phyloP scores from a whole-genome alignment of 2,329 filamentous ascomycete genomes.

The Cercospora zeina region DNA sequence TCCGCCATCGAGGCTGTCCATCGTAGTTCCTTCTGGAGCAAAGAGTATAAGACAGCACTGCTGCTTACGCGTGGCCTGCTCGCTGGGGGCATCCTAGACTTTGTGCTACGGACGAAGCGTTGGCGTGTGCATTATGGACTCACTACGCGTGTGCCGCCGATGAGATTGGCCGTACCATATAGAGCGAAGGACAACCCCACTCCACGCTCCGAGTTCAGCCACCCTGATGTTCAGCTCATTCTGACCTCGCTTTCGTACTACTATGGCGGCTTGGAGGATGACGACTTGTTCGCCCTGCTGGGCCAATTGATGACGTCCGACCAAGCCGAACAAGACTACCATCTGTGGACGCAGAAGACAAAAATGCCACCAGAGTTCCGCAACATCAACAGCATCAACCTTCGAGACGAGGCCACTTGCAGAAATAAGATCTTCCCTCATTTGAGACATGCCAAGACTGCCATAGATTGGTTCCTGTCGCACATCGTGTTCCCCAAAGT shows the following conservation, averaged over 20 bases:
- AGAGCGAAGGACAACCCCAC: constrained; percentile 65
- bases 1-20: neutral
- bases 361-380: constrained; percentile 24
- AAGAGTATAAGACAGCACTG: constrained; percentile 33
- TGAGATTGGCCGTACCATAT: constrained; percentile 64
- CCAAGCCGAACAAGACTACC: constrained; percentile 36
- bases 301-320: constrained; percentile 31
- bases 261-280: constrained; percentile 56
- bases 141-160: constrained; percentile 50
- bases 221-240: constrained; percentile 66
- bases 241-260: constrained; percentile 70
- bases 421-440: constrained; percentile 40
- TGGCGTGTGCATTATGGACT: constrained; percentile 65
- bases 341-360: constrained; percentile 28
- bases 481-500: constrained; percentile 65
- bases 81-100: constrained; percentile 59
- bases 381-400: constrained; percentile 33
- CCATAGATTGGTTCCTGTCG: constrained; percentile 67
- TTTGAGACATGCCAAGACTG: constrained; percentile 54
- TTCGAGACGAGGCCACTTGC: constrained; percentile 34
- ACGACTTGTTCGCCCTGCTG: constrained; percentile 46
- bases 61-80: constrained; percentile 62
- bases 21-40: neutral
- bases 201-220: constrained; percentile 65
- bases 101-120: constrained; percentile 61